phyloP scores from a whole-genome alignment of 441 rosid genomes.

The Kokia cookei region DNA sequence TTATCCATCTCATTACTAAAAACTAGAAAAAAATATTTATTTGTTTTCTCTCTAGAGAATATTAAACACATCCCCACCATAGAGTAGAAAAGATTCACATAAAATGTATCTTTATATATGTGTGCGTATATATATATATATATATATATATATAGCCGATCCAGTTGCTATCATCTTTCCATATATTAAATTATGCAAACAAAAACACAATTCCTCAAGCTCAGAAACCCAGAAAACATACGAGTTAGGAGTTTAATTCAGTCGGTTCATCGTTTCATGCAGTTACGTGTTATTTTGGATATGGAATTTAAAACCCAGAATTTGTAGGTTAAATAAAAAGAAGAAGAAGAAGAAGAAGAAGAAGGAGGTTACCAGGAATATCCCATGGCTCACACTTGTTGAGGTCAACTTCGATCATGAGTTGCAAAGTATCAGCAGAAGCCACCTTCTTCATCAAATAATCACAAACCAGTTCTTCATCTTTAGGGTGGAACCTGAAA shows the following conservation, averaged over 20 bases:
- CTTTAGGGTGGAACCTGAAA: conserved; percentile 64
- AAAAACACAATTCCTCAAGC: background rate
- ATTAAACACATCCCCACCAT: background rate
- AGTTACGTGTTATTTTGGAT: no score
- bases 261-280: background rate
- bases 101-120: background rate
- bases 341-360: background rate
- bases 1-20: background rate
- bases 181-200: background rate
- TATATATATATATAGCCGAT: background rate
- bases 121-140: no score
- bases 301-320: background rate
- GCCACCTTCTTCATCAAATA: conserved; percentile 45
- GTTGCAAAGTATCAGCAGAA: conserved; percentile 7
- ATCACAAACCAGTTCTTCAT: conserved; percentile 64
- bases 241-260: background rate
- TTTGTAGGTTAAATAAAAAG: background rate
- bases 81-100: background rate
- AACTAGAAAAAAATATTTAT: background rate
- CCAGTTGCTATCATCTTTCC: background rate
- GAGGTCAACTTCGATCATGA: conserved; percentile 53
- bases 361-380: conserved; percentile 40
- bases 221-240: background rate
- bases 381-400: conserved; percentile 81
- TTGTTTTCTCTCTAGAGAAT: background rate